Conservation (phyloP, 2,329 filamentous ascomycete species). For the Colletotrichum tamarilloi region DNA sequence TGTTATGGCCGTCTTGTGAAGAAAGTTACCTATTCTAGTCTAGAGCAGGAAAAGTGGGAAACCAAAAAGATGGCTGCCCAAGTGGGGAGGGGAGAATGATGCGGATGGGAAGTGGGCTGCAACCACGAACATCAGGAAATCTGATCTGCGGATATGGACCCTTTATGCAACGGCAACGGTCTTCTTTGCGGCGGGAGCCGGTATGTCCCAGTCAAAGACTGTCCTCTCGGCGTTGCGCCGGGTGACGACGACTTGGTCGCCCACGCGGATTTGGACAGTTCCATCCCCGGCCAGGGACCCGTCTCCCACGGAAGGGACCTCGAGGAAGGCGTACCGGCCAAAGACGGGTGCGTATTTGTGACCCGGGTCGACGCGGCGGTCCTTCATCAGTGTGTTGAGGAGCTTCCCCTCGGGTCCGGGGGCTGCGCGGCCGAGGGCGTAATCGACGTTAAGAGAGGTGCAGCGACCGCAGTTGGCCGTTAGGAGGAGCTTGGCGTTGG, state of each 20-base stretch:
- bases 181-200: not conserved
- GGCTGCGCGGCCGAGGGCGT: slow-evolving; percentile 69
- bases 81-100: not conserved
- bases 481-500: slow-evolving; percentile 59
- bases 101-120: no score
- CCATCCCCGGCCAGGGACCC: slow-evolving; percentile 10
- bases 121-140: not conserved
- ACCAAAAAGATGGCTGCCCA: not conserved
- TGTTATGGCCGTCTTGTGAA: not conserved
- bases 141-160: not conserved
- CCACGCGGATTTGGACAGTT: slow-evolving; percentile 57
- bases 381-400: slow-evolving; percentile 76
- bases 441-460: slow-evolving; percentile 77
- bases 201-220: slow-evolving; percentile 62
- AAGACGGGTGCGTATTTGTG: slow-evolving; percentile 77
- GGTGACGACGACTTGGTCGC: slow-evolving; percentile 66
- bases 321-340: slow-evolving; percentile 77
- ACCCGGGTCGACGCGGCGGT: slow-evolving; percentile 77
- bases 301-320: not conserved
- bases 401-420: slow-evolving; percentile 68
- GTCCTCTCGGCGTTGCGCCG: slow-evolving; percentile 62
- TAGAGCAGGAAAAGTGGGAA: not conserved
- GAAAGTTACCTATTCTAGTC: not conserved
- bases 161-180: slow-evolving; percentile 15
- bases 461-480: slow-evolving; percentile 79